Evolutionary conservation across 148 eudicot genomes (phyloP), one percentile per base, ranked within the genome.

Genomic region (Cornus suecica): DNA sequence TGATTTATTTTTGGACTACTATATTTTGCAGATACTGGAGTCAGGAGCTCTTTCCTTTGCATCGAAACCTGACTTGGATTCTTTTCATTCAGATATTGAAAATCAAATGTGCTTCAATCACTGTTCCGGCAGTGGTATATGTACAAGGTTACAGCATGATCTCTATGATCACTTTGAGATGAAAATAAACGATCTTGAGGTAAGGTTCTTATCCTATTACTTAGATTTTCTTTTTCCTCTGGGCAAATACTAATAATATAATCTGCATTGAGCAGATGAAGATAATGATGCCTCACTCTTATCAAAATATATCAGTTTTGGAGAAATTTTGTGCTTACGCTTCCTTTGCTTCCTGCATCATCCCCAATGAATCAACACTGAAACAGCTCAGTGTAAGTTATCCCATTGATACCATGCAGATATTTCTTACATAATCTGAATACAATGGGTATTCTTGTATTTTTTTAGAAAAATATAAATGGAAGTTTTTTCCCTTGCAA

Each of bases 131-230:
- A 71, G 76, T 78, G 79, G 78, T 74, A 65, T 73, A 64, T 74
- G 76, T 41, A 22, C 41, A 52, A 77, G 60, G 15, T 72, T 77
- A 78, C 82, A 83, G 73, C 81, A 85, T 74, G 87, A 89, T 80
- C 83, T 94, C 26, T 91, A 89, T 80, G 89, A 87, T 76, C 80
- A 81, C 58, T 94, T 82, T 79, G 92, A 89, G 80, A 72, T 87
- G 42, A 83, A 83, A 75, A 67, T 90, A 67, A 79, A 64, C 82
- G 88, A 90, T 83, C 73, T 87, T 79, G 86, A 87, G 94, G 97
- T 94, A 37, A 83, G 61, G 63, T 65, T 76, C 69, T 45, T 74
- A 56, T 41, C 26, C 23, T 68, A 54, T 63, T 68, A 13, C 24
- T 68, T 29, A 48, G 42, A 68, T 34, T 4, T 73, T 61, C 18